Conservation (phyloP, 257 asterid species). For the Nicotiana obtusifolia region DNA sequence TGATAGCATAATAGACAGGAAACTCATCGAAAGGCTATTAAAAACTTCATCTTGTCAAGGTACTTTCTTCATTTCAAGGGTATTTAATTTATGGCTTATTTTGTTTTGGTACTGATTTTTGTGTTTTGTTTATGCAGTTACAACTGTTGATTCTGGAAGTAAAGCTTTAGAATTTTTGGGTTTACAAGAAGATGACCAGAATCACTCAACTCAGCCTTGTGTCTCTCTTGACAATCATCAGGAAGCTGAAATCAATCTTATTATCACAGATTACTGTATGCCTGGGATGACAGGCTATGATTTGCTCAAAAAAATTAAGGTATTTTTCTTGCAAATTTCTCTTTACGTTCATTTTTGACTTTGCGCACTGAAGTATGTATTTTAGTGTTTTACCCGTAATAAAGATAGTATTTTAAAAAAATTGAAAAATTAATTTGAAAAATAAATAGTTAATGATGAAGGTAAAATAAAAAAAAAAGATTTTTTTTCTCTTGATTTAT, state of each 20-base stretch:
- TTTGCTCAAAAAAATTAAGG: slow-evolving; percentile 26
- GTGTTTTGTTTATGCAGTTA: slow-evolving; percentile 33
- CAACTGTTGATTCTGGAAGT: slow-evolving; percentile 62
- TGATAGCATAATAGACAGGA: slow-evolving; percentile 40
- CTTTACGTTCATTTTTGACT: background rate
- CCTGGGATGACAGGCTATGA: slow-evolving; percentile 44
- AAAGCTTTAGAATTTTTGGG: slow-evolving; percentile 58
- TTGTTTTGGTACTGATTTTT: background rate
- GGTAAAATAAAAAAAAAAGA: too few relatives aligned
- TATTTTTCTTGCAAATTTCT: background rate
- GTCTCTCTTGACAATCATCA: slow-evolving; percentile 34
- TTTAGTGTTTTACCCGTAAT: too few relatives aligned
- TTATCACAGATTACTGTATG: slow-evolving; percentile 33
- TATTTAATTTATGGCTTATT: background rate
- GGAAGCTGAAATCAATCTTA: slow-evolving; percentile 21
- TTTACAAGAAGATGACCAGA: slow-evolving; percentile 27
- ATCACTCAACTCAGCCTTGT: slow-evolving; percentile 23
- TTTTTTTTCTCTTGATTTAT: too few relatives aligned
- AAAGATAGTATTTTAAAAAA: too few relatives aligned
- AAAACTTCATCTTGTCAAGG: slow-evolving; percentile 45
- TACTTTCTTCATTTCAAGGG: background rate
- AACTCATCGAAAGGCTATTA: slow-evolving; percentile 38
- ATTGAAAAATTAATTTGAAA: too few relatives aligned
- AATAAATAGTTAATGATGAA: too few relatives aligned
- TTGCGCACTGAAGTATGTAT: too few relatives aligned